Conservation (phyloP, 352 stramenopile genomes). For the Phytopythium delawarense region DNA sequence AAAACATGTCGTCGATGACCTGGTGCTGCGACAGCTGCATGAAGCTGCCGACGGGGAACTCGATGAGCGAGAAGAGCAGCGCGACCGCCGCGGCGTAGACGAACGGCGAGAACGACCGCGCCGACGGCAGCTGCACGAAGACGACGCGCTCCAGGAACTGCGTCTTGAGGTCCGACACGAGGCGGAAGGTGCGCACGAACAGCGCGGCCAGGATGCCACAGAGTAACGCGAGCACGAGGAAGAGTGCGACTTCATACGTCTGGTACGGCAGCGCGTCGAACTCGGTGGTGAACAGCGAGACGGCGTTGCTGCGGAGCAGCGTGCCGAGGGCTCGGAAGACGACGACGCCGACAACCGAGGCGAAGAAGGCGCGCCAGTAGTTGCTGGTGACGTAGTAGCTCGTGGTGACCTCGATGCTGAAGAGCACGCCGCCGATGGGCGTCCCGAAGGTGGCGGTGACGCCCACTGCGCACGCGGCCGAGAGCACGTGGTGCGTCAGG, state of each 20-base stretch:
- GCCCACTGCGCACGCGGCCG: conserved; percentile 65
- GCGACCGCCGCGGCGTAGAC: conserved; percentile 64
- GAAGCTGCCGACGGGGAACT: conserved; percentile 75
- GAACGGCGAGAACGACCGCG: conserved; percentile 42
- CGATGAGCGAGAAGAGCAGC: conserved; percentile 58
- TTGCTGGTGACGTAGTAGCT: conserved; percentile 88
- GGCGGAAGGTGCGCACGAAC: conserved; percentile 69
- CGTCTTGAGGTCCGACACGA: conserved; percentile 41
- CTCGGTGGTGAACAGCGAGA: conserved; percentile 78
- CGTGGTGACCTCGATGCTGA: conserved; percentile 82
- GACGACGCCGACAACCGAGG: conserved; percentile 78
- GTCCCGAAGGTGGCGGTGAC: conserved; percentile 76
- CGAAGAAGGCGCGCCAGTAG: conserved; percentile 90
- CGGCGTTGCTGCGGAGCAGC: conserved; percentile 47
- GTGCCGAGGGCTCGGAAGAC: conserved; percentile 78
- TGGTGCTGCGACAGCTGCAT: conserved; percentile 75
- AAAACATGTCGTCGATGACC: conserved; percentile 88
- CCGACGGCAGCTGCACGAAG: conserved; percentile 16
- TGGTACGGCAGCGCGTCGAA: conserved; percentile 72
- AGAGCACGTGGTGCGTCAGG: conserved; percentile 64
- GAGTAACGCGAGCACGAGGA: conserved; percentile 72
- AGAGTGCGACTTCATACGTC: conserved; percentile 68
- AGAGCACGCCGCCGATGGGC: conserved; percentile 72
- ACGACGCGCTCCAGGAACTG: conserved; percentile 30
- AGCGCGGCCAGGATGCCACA: conserved; percentile 80